These are phyloP conservation scores for Vitis hybrid DNA, from an alignment of 177 flowering plant genomes.

Conservation along the genomic window DNA sequence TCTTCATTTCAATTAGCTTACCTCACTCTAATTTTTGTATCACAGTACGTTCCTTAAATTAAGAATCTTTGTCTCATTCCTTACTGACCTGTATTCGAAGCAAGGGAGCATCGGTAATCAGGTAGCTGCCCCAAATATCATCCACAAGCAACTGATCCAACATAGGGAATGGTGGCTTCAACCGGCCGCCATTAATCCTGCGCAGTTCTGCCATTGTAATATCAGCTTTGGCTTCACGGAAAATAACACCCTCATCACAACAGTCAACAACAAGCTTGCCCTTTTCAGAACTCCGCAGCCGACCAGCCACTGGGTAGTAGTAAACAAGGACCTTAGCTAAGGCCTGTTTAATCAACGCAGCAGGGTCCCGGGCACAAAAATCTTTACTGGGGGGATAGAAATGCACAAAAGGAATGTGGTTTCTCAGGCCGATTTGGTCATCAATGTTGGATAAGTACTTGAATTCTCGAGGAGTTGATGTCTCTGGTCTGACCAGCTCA, in stretches of 20 bases:
- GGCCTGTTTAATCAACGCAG: constrained; percentile 12
- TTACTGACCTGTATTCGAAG: constrained; percentile 28
- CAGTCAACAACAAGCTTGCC: constrained; percentile 36
- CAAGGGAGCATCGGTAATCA: constrained; percentile 25
- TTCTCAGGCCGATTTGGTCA: constrained; percentile 27
- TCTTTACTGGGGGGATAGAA: constrained; percentile 14
- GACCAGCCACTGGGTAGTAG: constrained; percentile 31
- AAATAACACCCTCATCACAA: constrained; percentile 25
- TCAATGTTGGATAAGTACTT: constrained; percentile 32
- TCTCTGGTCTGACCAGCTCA: constrained; percentile 18
- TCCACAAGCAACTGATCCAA: constrained; percentile 25
- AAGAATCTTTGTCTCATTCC: neutral
- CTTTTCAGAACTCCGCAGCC: constrained; percentile 22
- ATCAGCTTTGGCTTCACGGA: constrained; percentile 19
- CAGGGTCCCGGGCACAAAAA: constrained; percentile 3
- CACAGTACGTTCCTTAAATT: neutral
- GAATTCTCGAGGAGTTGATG: constrained; percentile 21
- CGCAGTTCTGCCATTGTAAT: constrained; percentile 14
- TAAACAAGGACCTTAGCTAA: constrained; percentile 25
- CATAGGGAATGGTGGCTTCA: constrained; percentile 26
- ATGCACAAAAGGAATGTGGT: constrained; percentile 30
- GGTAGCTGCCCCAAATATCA: constrained; percentile 26
- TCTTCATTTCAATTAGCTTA: too few species aligned
- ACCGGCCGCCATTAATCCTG: constrained; percentile 5
- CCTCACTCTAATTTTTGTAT: too few species aligned